These are phyloP conservation scores for Sporothrix schenckii DNA, from an alignment of 2,329 filamentous ascomycete genomes.

Conservation along the genomic window DNA sequence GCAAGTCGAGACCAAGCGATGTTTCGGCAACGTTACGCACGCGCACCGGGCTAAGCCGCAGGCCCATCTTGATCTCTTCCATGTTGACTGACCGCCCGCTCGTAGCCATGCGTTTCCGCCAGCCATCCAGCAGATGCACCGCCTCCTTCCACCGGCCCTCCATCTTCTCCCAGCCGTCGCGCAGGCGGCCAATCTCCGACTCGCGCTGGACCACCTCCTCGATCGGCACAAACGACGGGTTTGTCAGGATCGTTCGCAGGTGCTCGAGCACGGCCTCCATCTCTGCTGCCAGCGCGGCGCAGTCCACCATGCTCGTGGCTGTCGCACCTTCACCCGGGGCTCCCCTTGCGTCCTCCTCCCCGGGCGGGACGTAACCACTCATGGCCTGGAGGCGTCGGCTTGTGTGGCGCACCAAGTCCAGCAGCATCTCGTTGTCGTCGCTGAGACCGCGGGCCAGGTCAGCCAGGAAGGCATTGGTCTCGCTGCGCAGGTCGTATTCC, in stretches of 20 bases:
- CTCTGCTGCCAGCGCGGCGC: slow-evolving; percentile 68
- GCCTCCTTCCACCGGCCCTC: slow-evolving; percentile 88
- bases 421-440: slow-evolving; percentile 86
- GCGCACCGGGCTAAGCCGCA: slow-evolving; percentile 64
- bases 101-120: slow-evolving; percentile 78
- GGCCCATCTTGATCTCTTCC: slow-evolving; percentile 68
- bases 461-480: slow-evolving; percentile 90
- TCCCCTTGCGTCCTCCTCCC: slow-evolving; percentile 26
- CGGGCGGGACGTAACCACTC: slow-evolving; percentile 53
- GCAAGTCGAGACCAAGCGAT: slow-evolving; percentile 44
- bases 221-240: slow-evolving; percentile 92
- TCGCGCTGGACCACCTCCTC: slow-evolving; percentile 94
- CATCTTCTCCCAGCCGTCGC: slow-evolving; percentile 91
- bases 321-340: slow-evolving; percentile 32
- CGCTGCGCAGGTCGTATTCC: slow-evolving; percentile 72
- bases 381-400: slow-evolving; percentile 71
- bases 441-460: slow-evolving; percentile 80
- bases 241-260: slow-evolving; percentile 81
- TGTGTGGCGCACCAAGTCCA: slow-evolving; percentile 71
- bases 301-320: slow-evolving; percentile 41
- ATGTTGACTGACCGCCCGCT: slow-evolving; percentile 71
- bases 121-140: slow-evolving; percentile 85
- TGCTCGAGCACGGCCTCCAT: slow-evolving; percentile 79
- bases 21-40: slow-evolving; percentile 57
- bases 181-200: slow-evolving; percentile 81